phyloP scores from a whole-genome alignment of 2,329 filamentous ascomycete species.

The Sporothrix protearum region DNA sequence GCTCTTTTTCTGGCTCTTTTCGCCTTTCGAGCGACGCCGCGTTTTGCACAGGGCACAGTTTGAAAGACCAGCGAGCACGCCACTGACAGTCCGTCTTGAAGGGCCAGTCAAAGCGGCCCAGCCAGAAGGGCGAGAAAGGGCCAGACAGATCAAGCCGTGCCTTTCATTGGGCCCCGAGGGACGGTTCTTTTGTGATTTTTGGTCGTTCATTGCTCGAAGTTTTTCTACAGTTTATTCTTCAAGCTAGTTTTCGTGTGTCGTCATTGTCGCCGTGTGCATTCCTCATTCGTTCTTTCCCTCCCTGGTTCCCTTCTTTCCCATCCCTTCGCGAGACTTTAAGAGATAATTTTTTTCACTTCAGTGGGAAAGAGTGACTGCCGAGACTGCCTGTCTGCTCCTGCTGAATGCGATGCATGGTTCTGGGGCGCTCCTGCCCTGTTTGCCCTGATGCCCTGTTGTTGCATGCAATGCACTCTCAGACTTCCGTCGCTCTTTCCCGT shows the following conservation, averaged over 20 bases:
- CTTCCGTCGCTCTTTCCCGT: not conserved
- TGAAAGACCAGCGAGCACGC: not conserved
- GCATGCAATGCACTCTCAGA: not conserved
- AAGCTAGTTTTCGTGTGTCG: not conserved
- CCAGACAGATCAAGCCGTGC: slow-evolving; percentile 5
- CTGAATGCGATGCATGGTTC: slow-evolving; percentile 15
- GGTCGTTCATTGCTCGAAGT: not conserved
- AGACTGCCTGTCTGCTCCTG: slow-evolving; percentile 3
- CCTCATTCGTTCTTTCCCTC: not conserved
- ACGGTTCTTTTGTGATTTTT: not conserved
- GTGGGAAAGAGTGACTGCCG: not conserved
- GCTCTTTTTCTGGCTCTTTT: slow-evolving; percentile 5
- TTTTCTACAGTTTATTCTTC: not conserved
- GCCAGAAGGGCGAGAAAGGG: not conserved
- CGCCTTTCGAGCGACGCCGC: slow-evolving; percentile 2
- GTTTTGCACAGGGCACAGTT: not conserved
- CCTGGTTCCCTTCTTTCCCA: not conserved
- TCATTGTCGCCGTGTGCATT: not conserved
- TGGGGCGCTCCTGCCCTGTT: not conserved
- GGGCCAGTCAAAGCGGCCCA: slow-evolving; percentile 11
- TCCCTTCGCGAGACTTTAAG: not conserved
- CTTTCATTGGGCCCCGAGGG: not conserved
- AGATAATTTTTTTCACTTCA: not conserved
- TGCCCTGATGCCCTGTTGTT: not conserved
- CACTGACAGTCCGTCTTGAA: not conserved